phyloP scores from a whole-genome alignment of 2,329 filamentous ascomycete species.

The Talaromyces sp. region DNA sequence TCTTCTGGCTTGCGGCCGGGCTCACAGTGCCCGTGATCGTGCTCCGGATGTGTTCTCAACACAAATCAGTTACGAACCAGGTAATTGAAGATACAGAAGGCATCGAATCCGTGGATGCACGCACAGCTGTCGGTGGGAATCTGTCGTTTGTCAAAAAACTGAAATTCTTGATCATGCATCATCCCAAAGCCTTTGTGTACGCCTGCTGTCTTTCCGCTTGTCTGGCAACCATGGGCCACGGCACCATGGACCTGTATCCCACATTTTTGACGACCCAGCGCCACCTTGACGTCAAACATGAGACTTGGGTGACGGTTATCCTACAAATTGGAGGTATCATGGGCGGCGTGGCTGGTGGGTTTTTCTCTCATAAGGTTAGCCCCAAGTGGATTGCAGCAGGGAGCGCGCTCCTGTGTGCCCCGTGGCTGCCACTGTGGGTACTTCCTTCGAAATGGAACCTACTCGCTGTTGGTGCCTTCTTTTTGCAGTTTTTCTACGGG shows the following conservation, averaged over 20 bases:
- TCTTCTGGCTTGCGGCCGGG: neutral
- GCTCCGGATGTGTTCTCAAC: neutral
- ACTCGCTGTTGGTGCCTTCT: slow-evolving; percentile 7
- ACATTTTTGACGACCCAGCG: neutral
- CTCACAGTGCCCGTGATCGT: neutral
- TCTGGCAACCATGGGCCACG: slow-evolving; percentile 11
- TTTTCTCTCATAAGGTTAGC: neutral
- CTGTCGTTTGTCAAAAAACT: slow-evolving; percentile 1
- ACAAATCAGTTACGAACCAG: slow-evolving; percentile 4
- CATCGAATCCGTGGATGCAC: neutral
- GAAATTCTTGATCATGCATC: neutral
- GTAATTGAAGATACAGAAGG: neutral
- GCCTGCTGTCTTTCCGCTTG: neutral
- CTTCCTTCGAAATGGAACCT: slow-evolving; percentile 1
- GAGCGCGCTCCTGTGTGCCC: neutral
- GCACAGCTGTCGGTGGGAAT: neutral
- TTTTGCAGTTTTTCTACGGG: slow-evolving; percentile 8
- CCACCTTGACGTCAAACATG: neutral
- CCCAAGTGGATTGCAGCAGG: slow-evolving; percentile 4
- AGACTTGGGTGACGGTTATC: slow-evolving; percentile 1
- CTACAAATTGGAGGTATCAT: slow-evolving; percentile 2
- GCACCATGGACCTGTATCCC: slow-evolving; percentile 6
- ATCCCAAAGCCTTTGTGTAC: slow-evolving; percentile 2
- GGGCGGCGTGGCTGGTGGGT: neutral
- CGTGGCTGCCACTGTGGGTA: slow-evolving; percentile 2